Percentiles rank a stretch among this genome's conserved stretches.
phyloP scores from a whole-genome alignment of 192 early-diverging fungal genomes.

The Backusella tarrabulga region DNA sequence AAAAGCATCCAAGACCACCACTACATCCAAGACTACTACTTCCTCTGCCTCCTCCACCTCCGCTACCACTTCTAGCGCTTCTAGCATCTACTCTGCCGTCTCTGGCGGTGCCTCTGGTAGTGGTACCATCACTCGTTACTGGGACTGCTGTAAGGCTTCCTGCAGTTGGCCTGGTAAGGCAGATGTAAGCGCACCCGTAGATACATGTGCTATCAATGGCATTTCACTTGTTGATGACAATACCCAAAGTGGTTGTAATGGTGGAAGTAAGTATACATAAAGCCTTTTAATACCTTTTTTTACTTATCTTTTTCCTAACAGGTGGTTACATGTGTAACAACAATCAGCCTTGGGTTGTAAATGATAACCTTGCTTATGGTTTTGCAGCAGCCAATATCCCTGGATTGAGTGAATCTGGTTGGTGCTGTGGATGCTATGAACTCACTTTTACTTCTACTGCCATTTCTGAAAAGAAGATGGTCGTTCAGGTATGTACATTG shows the following conservation, averaged over 20 bases:
- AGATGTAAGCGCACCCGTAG: constrained; percentile 10
- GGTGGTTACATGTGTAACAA: constrained; percentile 26
- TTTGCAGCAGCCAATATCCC: constrained; percentile 31
- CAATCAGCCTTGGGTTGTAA: constrained; percentile 25
- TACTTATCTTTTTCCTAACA: background rate
- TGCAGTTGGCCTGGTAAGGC: constrained; percentile 21
- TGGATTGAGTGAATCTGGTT: constrained; percentile 13
- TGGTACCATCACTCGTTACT: constrained; percentile 23
- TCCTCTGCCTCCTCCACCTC: background rate
- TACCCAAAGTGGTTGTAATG: constrained; percentile 17
- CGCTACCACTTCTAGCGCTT: background rate
- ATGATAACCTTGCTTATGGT: constrained; percentile 29
- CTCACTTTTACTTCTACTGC: constrained; percentile 21
- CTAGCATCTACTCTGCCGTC: background rate
- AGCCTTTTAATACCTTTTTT: background rate
- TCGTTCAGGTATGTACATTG: constrained; percentile 15
- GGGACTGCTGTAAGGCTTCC: constrained; percentile 30
- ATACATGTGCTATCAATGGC: constrained; percentile 23
- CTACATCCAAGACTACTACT: background rate
- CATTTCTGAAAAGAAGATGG: constrained; percentile 22
- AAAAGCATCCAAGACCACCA: constrained; percentile 4
- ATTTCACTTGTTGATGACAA: constrained; percentile 10
- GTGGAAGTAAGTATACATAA: constrained; percentile 6
- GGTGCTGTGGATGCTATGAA: constrained; percentile 27
- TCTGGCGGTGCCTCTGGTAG: constrained; percentile 19